phyloP scores from a whole-genome alignment of 306 rosid genomes.

The Glycine tomentella region DNA sequence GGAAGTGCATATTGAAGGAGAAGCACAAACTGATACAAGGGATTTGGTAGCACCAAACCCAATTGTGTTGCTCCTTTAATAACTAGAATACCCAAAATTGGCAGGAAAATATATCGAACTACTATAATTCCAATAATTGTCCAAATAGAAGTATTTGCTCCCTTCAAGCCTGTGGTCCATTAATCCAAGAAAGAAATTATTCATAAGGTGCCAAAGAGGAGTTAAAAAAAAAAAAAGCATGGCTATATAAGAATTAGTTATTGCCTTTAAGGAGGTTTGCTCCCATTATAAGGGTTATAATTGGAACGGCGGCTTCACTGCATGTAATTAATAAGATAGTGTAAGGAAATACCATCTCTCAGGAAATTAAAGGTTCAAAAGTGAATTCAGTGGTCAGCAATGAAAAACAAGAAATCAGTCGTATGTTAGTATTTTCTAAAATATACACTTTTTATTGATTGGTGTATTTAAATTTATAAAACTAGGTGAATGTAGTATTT shows the following conservation, averaged over 20 bases:
- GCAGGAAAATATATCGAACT: conserved; percentile 68
- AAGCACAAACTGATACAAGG: conserved; percentile 79
- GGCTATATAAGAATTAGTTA: not conserved
- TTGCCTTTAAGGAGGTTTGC: conserved; percentile 84
- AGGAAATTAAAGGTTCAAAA: not conserved
- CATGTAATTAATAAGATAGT: conserved; percentile 16
- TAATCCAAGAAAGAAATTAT: conserved; percentile 17
- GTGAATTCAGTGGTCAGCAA: conserved; percentile 16
- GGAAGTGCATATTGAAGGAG: conserved; percentile 85
- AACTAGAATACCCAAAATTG: conserved; percentile 63
- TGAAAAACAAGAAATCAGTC: not conserved
- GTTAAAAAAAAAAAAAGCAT: not conserved
- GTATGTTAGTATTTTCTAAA: not conserved
- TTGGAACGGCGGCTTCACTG: conserved; percentile 81
- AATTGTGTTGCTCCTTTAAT: conserved; percentile 61
- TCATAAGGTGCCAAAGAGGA: not conserved
- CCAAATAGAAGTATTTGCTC: conserved; percentile 55
- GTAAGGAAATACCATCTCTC: conserved; percentile 22
- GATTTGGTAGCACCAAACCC: conserved; percentile 72
- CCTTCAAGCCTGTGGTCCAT: conserved; percentile 72
- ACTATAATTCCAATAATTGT: conserved; percentile 59
- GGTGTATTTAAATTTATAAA: not conserved
- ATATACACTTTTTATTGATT: not conserved
- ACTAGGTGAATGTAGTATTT: no score
- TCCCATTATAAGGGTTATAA: conserved; percentile 76